Evolutionary conservation across 169 alveolate genomes (phyloP).

Genomic region (Condylostoma magnum): DNA sequence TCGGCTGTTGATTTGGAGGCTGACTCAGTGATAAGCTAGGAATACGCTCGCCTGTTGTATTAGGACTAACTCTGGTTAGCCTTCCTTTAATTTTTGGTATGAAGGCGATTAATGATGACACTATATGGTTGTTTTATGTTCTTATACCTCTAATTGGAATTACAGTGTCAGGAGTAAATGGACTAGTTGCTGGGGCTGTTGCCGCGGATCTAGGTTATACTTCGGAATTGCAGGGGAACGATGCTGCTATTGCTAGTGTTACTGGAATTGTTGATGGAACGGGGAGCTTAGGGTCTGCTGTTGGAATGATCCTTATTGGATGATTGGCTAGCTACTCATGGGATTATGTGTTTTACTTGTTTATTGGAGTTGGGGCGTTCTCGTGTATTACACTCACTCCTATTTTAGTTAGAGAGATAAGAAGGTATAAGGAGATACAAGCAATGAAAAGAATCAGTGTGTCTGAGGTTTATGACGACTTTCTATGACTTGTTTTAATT

Average conservation of each 20-base stretch:
- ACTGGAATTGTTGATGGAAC: slow-evolving; percentile 33
- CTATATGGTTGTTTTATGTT: slow-evolving; percentile 7
- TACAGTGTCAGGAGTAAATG: neutral
- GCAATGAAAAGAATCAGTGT: too few species aligned
- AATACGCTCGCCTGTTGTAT: neutral
- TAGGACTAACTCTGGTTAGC: neutral
- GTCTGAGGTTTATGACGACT: too few species aligned
- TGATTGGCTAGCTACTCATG: neutral
- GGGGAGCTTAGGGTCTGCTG: slow-evolving; percentile 30
- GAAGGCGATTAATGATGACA: too few species aligned
- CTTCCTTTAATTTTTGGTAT: too few species aligned
- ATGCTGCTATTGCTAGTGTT: slow-evolving; percentile 1
- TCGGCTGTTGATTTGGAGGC: slow-evolving; percentile 29
- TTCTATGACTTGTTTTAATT: too few species aligned
- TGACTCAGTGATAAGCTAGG: slow-evolving; percentile 26
- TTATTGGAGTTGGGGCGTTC: neutral
- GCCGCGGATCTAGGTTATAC: slow-evolving; percentile 31
- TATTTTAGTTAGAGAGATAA: neutral
- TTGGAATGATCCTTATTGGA: slow-evolving; percentile 20
- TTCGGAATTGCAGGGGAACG: neutral
- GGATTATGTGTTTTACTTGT: slow-evolving; percentile 12
- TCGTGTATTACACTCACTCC: neutral
- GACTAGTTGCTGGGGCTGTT: slow-evolving; percentile 1
- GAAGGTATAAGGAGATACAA: neutral
- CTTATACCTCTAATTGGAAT: slow-evolving; percentile 23